These are phyloP conservation scores for Raffaelea arxii DNA, from an alignment of 2,329 filamentous ascomycete genomes.

Conservation along the genomic window DNA sequence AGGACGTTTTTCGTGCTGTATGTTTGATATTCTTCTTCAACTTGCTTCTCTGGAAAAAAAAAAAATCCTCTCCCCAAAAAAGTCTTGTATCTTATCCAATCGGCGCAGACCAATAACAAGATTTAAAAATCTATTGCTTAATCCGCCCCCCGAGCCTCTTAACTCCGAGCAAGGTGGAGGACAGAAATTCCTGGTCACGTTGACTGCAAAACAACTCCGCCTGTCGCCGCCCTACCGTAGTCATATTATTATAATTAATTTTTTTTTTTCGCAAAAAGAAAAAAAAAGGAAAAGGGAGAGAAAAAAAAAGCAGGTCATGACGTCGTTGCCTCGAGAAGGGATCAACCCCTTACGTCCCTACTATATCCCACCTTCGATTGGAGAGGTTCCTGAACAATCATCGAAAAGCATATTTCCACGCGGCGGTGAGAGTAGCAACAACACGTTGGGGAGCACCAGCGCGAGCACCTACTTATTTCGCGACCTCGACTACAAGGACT, in stretches of 20 bases:
- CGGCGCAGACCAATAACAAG: conserved; percentile 1
- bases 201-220: too few relatives aligned
- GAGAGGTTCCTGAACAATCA: conserved; percentile 29
- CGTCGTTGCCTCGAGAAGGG: conserved; percentile 35
- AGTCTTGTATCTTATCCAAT: conserved; percentile 1
- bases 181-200: not conserved
- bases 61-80: too few relatives aligned
- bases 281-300: too few relatives aligned
- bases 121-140: not conserved
- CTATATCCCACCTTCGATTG: conserved; percentile 54
- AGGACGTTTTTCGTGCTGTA: too few relatives aligned
- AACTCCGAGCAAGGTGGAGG: conserved; percentile 2
- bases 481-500: conserved; percentile 87
- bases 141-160: conserved; percentile 5
- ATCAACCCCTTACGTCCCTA: conserved; percentile 60
- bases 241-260: too few relatives aligned
- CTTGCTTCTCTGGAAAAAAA: too few relatives aligned
- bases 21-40: too few relatives aligned
- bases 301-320: conserved; percentile 18
- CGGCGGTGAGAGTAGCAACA: not conserved
- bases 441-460: conserved; percentile 16
- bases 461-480: conserved; percentile 54
- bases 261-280: not conserved
- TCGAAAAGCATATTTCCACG: conserved; percentile 25
- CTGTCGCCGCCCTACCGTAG: too few relatives aligned